A percentile compares a stretch with the other conserved stretches of the same genome.
phyloP scores from a whole-genome alignment of 805 yeast species.

The Metschnikowia proteae region DNA sequence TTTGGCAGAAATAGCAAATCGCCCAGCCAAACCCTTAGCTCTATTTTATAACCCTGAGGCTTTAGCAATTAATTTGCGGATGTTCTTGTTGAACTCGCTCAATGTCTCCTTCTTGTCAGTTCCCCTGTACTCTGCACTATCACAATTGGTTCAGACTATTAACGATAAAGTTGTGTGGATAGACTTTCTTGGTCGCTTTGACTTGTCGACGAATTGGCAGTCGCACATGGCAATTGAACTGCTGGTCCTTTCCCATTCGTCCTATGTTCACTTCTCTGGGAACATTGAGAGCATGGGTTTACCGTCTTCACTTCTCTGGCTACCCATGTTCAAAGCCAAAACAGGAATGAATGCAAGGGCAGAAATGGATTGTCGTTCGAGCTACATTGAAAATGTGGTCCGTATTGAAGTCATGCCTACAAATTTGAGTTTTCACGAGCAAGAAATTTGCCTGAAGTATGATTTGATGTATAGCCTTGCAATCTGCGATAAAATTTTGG shows the following conservation, averaged over 20 bases:
- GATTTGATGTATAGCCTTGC: conserved; percentile 18
- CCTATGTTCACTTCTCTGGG: background rate
- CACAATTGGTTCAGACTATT: background rate
- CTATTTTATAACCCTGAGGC: conserved; percentile 12
- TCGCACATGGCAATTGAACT: conserved; percentile 2
- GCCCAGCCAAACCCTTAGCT: conserved; percentile 1
- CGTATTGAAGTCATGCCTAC: background rate
- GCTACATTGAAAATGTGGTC: background rate
- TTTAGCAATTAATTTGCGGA: conserved; percentile 4
- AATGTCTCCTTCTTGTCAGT: conserved; percentile 13
- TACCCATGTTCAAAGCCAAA: conserved; percentile 16
- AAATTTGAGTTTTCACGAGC: conserved; percentile 1
- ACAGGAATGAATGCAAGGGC: conserved; percentile 7
- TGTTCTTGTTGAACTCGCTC: conserved; percentile 6
- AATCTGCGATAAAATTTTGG: conserved; percentile 12
- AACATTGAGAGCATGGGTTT: background rate
- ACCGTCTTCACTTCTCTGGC: conserved; percentile 16
- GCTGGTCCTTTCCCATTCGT: conserved; percentile 1
- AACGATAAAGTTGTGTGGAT: conserved; percentile 5
- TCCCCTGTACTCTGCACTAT: background rate
- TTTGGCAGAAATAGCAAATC: background rate
- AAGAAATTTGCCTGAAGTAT: conserved; percentile 6
- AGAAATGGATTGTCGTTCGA: background rate
- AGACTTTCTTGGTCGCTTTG: background rate
- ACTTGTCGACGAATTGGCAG: background rate